Conservation (phyloP, 2,329 filamentous ascomycete species). For the Clarireedia monteithiana region DNA sequence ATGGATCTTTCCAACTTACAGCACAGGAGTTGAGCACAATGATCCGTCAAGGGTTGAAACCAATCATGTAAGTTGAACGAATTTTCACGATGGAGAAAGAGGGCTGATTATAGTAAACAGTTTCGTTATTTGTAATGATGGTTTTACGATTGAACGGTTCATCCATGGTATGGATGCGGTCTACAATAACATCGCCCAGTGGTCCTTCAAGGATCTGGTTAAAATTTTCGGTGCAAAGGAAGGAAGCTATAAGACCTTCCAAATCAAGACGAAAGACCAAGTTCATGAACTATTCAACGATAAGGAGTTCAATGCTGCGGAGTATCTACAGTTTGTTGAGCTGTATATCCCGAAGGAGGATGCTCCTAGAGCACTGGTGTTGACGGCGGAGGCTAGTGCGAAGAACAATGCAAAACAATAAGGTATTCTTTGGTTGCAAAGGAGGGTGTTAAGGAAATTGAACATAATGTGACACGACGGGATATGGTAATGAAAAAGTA, state of each 20-base stretch:
- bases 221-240: slow-evolving; percentile 57
- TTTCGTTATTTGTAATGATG: slow-evolving; percentile 81
- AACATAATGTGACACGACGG: background rate
- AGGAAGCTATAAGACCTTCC: slow-evolving; percentile 52
- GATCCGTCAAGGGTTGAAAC: slow-evolving; percentile 63
- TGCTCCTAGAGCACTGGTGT: slow-evolving; percentile 60
- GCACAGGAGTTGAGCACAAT: slow-evolving; percentile 80
- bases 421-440: background rate
- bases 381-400: slow-evolving; percentile 64
- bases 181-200: slow-evolving; percentile 75
- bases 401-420: slow-evolving; percentile 50
- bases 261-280: slow-evolving; percentile 62
- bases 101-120: slow-evolving; percentile 28
- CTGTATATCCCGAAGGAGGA: slow-evolving; percentile 74
- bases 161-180: slow-evolving; percentile 74
- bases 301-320: slow-evolving; percentile 51
- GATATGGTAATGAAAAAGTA: background rate
- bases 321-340: slow-evolving; percentile 65
- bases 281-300: slow-evolving; percentile 58
- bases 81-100: background rate
- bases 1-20: slow-evolving; percentile 80
- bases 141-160: slow-evolving; percentile 82
- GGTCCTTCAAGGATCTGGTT: slow-evolving; percentile 65
- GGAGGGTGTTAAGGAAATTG: background rate
- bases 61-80: slow-evolving; percentile 57